A percentile compares a stretch with the other conserved stretches of the same genome.
Evolutionary conservation across 495 filamentous ascomycete species (phyloP).

Genomic region (Platismatia glauca): DNA sequence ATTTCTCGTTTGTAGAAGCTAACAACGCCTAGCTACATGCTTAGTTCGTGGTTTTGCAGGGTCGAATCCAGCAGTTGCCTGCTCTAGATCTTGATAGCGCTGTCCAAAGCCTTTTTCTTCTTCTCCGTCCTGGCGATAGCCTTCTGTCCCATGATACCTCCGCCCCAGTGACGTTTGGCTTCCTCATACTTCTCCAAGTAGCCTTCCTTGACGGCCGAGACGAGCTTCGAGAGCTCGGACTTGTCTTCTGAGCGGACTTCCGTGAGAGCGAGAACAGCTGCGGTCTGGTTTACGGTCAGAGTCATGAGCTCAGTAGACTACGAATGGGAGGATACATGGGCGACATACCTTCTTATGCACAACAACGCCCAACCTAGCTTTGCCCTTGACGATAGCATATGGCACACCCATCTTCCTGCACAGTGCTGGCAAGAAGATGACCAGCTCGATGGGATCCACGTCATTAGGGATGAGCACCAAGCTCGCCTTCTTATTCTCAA

Average conservation of each 20-base stretch:
- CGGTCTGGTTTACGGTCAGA: slow-evolving; percentile 50
- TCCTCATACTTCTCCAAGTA: slow-evolving; percentile 96
- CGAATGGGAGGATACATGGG: background rate
- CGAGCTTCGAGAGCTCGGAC: slow-evolving; percentile 90
- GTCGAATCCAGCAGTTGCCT: background rate
- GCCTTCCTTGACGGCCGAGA: slow-evolving; percentile 94
- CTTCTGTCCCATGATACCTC: slow-evolving; percentile 99
- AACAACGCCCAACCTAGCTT: slow-evolving; percentile 95
- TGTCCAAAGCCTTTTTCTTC: slow-evolving; percentile 90
- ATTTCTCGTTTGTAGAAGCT: background rate
- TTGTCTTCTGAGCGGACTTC: slow-evolving; percentile 98
- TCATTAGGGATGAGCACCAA: slow-evolving; percentile 98
- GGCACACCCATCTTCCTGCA: slow-evolving; percentile 99
- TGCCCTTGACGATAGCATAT: slow-evolving; percentile 99
- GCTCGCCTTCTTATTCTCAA: slow-evolving; percentile 99
- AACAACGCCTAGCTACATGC: background rate
- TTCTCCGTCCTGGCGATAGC: slow-evolving; percentile 86
- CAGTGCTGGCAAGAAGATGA: slow-evolving; percentile 96
- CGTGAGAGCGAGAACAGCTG: slow-evolving; percentile 89
- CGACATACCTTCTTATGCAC: slow-evolving; percentile 94
- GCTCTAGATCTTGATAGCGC: slow-evolving; percentile 85
- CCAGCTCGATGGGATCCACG: slow-evolving; percentile 98
- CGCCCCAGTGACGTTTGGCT: slow-evolving; percentile 89
- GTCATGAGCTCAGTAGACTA: background rate
- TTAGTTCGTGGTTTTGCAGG: background rate